Percentiles rank a stretch among this genome's conserved stretches.
Evolutionary conservation across 768 basidiomycete genomes (phyloP).

Genomic region (Gautieria morchelliformis): DNA sequence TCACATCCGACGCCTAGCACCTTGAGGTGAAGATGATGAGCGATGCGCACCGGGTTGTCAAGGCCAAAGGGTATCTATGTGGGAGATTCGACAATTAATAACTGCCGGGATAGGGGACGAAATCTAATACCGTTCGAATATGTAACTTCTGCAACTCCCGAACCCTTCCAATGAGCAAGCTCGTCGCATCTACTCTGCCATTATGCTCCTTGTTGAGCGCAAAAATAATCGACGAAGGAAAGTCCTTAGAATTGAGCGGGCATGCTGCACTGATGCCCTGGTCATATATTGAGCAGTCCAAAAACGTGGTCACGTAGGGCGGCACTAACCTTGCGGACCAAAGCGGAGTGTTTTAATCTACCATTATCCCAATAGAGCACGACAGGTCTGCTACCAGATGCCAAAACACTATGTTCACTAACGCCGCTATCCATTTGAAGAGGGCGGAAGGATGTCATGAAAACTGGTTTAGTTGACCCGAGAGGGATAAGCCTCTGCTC

Average conservation of each 20-base stretch:
- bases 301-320: background rate
- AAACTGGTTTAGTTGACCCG: conserved; percentile 53
- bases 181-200: conserved; percentile 1
- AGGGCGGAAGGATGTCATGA: conserved; percentile 42
- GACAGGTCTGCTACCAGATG: conserved; percentile 58
- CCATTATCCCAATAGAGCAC: conserved; percentile 62
- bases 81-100: background rate
- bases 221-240: conserved; percentile 48
- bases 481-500: conserved; percentile 54
- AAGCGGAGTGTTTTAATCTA: conserved; percentile 54
- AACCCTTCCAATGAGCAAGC: conserved; percentile 57
- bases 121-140: conserved; percentile 51
- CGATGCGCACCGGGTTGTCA: conserved; percentile 61
- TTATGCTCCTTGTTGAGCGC: conserved; percentile 31
- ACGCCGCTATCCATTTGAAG: conserved; percentile 18
- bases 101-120: background rate
- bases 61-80: conserved; percentile 61
- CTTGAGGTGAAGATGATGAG: conserved; percentile 42
- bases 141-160: conserved; percentile 69
- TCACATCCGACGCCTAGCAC: conserved; percentile 60
- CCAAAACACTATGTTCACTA: conserved; percentile 51
- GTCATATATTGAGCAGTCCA: background rate
- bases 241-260: conserved; percentile 37
- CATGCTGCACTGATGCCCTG: conserved; percentile 47
- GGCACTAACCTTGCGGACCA: conserved; percentile 53